phyloP scores from a whole-genome alignment of 768 basidiomycete genomes.

The Jaapia argillacea region DNA sequence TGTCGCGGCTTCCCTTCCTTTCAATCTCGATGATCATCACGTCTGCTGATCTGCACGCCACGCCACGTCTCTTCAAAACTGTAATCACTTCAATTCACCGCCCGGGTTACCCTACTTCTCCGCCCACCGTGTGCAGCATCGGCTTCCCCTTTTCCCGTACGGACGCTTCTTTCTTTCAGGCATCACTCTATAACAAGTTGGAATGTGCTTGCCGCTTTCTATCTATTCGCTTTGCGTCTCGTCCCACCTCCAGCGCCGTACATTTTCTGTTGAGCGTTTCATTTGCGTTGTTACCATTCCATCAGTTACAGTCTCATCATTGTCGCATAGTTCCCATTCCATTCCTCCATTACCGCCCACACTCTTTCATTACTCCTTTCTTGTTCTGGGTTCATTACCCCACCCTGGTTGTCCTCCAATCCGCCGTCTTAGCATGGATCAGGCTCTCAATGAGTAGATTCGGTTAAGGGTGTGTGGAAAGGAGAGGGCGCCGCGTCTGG shows the following conservation, averaged over 20 bases:
- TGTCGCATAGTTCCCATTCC: not conserved
- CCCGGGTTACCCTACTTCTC: too few relatives aligned
- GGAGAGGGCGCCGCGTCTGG: constrained; percentile 65
- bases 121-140: too few relatives aligned
- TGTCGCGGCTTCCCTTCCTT: not conserved
- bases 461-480: constrained; percentile 47
- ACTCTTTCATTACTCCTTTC: constrained; percentile 14
- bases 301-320: not conserved
- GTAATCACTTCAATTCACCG: too few relatives aligned
- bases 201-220: constrained; percentile 10
- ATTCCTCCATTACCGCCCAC: not conserved
- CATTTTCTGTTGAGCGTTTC: not conserved
- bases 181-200: constrained; percentile 10
- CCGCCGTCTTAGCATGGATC: constrained; percentile 40
- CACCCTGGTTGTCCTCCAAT: constrained; percentile 61
- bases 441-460: constrained; percentile 14
- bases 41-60: too few relatives aligned
- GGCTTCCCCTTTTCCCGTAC: constrained; percentile 40
- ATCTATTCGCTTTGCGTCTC: constrained; percentile 12
- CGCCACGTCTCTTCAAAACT: too few relatives aligned
- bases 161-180: constrained; percentile 74
- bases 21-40: not conserved
- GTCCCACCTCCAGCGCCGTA: constrained; percentile 13
- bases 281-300: not conserved
- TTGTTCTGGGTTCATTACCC: constrained; percentile 9